Evolutionary conservation across 352 stramenopile genomes (phyloP).

Genomic region (Phytophthora idaei): DNA sequence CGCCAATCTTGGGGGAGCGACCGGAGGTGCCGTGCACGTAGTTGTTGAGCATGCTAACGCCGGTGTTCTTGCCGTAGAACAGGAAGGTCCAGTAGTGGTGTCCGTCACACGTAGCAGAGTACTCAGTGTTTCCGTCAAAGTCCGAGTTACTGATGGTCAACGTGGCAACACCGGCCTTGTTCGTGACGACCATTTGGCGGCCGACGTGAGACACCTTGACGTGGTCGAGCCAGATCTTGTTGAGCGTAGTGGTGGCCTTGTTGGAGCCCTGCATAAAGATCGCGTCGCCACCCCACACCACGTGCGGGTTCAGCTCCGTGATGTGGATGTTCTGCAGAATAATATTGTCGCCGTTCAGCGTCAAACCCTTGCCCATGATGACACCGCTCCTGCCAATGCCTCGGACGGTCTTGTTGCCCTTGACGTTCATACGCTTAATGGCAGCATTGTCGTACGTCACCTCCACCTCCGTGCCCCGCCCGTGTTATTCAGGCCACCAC

Average conservation of each 20-base stretch:
- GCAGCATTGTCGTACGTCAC: slow-evolving; percentile 30
- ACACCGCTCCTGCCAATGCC: slow-evolving; percentile 41
- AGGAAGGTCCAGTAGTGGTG: slow-evolving; percentile 60
- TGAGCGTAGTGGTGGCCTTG: slow-evolving; percentile 19
- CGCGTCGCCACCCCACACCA: slow-evolving; percentile 35
- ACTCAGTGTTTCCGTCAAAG: slow-evolving; percentile 53
- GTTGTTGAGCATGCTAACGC: slow-evolving; percentile 45
- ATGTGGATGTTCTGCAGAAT: slow-evolving; percentile 50
- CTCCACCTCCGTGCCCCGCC: slow-evolving; percentile 25
- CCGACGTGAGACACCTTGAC: slow-evolving; percentile 46
- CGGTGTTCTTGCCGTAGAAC: slow-evolving; percentile 36
- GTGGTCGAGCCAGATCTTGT: slow-evolving; percentile 57
- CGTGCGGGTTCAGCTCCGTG: slow-evolving; percentile 39
- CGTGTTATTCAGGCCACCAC: slow-evolving; percentile 28
- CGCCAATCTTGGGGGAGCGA: slow-evolving; percentile 37
- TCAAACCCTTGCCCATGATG: slow-evolving; percentile 46
- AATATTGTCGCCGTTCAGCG: slow-evolving; percentile 44
- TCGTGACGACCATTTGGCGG: slow-evolving; percentile 50
- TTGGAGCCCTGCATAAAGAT: slow-evolving; percentile 32
- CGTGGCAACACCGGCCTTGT: slow-evolving; percentile 35
- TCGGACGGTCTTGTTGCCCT: slow-evolving; percentile 47
- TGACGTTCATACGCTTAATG: slow-evolving; percentile 37
- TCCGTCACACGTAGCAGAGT: slow-evolving; percentile 50
- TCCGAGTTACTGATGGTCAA: slow-evolving; percentile 62
- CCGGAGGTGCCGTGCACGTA: slow-evolving; percentile 50